Base-by-base conservation (phyloP, 306 rosid genomes). In the Datisca glomerata region DNA sequence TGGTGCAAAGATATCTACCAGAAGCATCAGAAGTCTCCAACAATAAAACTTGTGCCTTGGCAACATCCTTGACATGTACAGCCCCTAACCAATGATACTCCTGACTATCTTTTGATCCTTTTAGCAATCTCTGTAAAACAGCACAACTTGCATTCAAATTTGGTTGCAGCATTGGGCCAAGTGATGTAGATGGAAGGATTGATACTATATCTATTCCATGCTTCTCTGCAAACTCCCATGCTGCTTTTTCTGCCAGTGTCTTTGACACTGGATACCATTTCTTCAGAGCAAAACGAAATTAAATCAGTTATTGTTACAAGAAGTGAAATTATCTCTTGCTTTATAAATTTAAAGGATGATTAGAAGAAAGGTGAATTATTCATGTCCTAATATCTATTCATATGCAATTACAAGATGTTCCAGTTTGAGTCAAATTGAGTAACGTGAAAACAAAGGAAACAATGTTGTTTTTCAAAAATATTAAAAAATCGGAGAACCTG, bases 191-290 rank as follows among this genome's bases (percentile, higher is more conserved):
- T 0, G 96, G 96, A 7, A 53, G 71, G 45, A 87, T 47, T 1
- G 87, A 76, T 61, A 79, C 87, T 41, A 82, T 56, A 13, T 87
- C 87, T 0, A 74, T 18, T 1, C 74, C 84, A 18, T 68, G 42
- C 51, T 59, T 56, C 49, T 46, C 36, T 0, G 48, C 43, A 32
- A 64, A 82, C 10, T 65, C 80, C 96, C 94, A 79, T 10, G 93
- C 93, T 21, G 78, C 81, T 47, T 47, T 71, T 79, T 86, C 96
- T 15, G 94, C 96, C 61, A 57, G 28, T 5, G 93, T 79, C 57
- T 86, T 82, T 31, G 87, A 83, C 28, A 86, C 94, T 1, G 96
- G 96, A 61, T 86, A 86, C 94, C 87, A 86, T 44, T 73, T 86
- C 55, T 71, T 34, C 13, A 16, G 1, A 18, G 1, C 7, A 6